Conservation (phyloP, 768 basidiomycete species). For the Daedaleopsis nitida region DNA sequence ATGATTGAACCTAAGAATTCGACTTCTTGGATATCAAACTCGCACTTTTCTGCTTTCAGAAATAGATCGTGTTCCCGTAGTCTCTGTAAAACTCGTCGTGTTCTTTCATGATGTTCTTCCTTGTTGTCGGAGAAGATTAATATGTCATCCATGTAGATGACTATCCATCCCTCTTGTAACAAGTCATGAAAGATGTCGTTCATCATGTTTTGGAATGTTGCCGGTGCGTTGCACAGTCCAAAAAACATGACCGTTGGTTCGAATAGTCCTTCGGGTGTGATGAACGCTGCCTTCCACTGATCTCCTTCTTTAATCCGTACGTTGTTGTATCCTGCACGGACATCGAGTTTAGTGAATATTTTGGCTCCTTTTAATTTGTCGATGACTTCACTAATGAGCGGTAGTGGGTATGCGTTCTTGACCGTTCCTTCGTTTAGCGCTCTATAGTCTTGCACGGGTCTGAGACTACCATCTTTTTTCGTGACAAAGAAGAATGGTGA, state of each 20-base stretch:
- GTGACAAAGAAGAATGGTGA: conserved; percentile 34
- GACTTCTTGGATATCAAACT: conserved; percentile 28
- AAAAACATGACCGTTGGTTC: conserved; percentile 46
- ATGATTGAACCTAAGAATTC: conserved; percentile 38
- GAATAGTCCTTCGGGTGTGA: conserved; percentile 38
- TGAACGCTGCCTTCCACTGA: conserved; percentile 45
- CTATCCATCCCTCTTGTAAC: conserved; percentile 36
- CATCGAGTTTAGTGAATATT: conserved; percentile 33
- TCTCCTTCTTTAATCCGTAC: conserved; percentile 42
- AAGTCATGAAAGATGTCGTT: conserved; percentile 35
- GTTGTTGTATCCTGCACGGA: conserved; percentile 38
- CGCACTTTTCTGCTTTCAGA: conserved; percentile 41
- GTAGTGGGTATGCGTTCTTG: conserved; percentile 38
- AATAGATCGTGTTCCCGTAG: conserved; percentile 36
- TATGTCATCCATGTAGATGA: conserved; percentile 49
- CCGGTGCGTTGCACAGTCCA: conserved; percentile 37
- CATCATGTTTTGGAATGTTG: conserved; percentile 40
- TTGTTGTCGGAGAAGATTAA: conserved; percentile 22
- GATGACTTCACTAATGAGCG: conserved; percentile 32
- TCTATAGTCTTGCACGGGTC: conserved; percentile 30
- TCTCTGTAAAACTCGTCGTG: conserved; percentile 31
- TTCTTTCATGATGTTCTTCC: neutral
- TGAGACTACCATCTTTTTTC: conserved; percentile 31
- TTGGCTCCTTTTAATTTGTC: conserved; percentile 25
- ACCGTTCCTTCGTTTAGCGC: conserved; percentile 35